phyloP scores from a whole-genome alignment of 768 basidiomycete genomes.

The Pisolithus microcarpus region DNA sequence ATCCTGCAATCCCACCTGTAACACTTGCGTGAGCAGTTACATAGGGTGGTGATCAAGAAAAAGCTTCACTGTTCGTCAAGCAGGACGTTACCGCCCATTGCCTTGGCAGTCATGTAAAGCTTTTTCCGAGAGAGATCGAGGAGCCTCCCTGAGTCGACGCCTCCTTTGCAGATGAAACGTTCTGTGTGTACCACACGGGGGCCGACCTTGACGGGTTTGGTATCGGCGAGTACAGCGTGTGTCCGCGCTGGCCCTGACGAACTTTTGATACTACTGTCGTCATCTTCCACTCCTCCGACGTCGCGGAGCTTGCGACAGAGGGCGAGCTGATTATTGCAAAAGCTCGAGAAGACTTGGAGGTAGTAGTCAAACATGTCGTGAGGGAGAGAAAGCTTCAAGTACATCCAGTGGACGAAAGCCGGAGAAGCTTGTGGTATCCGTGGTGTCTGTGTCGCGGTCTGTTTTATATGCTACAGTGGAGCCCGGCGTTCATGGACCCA shows the following conservation, averaged over 20 bases:
- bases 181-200: conserved; percentile 31
- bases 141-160: conserved; percentile 29
- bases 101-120: conserved; percentile 25
- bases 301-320: conserved; percentile 15
- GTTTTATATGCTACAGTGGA: conserved; percentile 20
- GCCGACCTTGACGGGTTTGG: conserved; percentile 20
- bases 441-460: conserved; percentile 2
- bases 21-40: conserved; percentile 10
- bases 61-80: conserved; percentile 30
- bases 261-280: conserved; percentile 24
- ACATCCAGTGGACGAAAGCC: conserved; percentile 14
- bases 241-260: conserved; percentile 29
- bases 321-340: conserved; percentile 16
- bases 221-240: conserved; percentile 18
- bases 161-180: conserved; percentile 29
- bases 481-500: conserved; percentile 12
- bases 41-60: conserved; percentile 11
- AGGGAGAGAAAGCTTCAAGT: conserved; percentile 16
- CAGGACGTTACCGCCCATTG: conserved; percentile 32
- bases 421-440: conserved; percentile 1
- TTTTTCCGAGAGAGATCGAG: conserved; percentile 28
- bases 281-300: conserved; percentile 9
- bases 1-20: conserved; percentile 33
- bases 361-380: conserved; percentile 22
- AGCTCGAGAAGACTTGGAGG: conserved; percentile 16